Base-by-base conservation (phyloP, 2,329 filamentous ascomycete genomes). In the Colletotrichum noveboracense region DNA sequence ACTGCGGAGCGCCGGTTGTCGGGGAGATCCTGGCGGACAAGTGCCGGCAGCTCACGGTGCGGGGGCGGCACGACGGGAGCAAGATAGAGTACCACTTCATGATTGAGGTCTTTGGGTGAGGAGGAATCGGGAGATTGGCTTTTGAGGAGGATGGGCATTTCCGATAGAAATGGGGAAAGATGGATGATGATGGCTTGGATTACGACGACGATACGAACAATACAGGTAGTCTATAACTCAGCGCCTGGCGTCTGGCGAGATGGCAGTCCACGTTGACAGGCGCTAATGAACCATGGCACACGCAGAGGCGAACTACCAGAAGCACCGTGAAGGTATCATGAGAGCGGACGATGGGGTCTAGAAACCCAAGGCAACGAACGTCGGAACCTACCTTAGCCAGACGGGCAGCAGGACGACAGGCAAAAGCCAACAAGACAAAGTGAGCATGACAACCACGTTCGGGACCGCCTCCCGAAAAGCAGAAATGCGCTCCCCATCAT, bases 1-100 rank as follows among this genome's bases (percentile, higher is more conserved):
- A 90, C 77, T 92, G 90, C 66, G 90, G 90, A 4, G 85, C 88
- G 0, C 89, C 90, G 0, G 85, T 89, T 3, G 88, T 91, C n/a
- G 89, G 90, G 1, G 86, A 89, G 79, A 87, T 90, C 55, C 77
- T 91, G 77, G 88, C 89, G 12, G 90, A 92, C 82, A 86, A 88
- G 77, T 91, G 90, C 74, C 82, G 85, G 7, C 82, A 86, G 75
- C 80, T 91, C 78, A 91, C 88, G 12, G 83, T 87, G 2, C 86
- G 88, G 76, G 89, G 88, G 1, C 83, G 88, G 34, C 82, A 86
- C n/a, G 89, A 91, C 77, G 88, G 86, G 18, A 87, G 85, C 65
- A 88, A 86, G 78, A 85, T 92, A 36, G 84, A 90, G 79, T 91
- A 91, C 80, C 84, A 89, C 69, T 91, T 91, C 69, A 89, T 90